Base-by-base conservation (phyloP, 352 stramenopile genomes). In the Globisporangium canariense region DNA sequence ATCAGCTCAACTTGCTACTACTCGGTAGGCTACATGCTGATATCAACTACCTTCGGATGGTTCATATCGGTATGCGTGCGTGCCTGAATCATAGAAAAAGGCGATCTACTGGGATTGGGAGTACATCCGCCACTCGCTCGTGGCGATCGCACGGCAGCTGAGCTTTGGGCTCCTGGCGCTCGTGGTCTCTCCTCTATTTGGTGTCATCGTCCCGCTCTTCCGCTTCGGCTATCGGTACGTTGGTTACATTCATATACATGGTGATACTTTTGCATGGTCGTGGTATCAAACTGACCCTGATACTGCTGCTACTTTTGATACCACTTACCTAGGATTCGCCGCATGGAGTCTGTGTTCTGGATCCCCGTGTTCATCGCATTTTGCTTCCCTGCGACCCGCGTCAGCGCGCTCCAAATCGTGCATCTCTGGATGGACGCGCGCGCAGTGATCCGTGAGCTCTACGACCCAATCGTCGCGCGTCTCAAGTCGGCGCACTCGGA, bases 41-140 rank as follows among this genome's bases (percentile, higher is more conserved):
- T 41, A 41, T 10, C 36, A 41, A 41, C 10, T 14, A 14, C 36
- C 36, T 8, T 14, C 11, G 36, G 36, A 14, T 41, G 36, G 10
- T 10, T 41, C 36, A 14, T 41, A 36, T 36, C 7, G 32, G 32
- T 36, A 13, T 41, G 36, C 36, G 36, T 41, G 8, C 11, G 36
- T 14, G 7, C 36, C 10, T 41, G 7, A 2, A 41, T 56, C 2
- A 41, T 56, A 77, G 69, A 78, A 77, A 78, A 77, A 80, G 58
- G 76, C 79, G 4, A 79, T 89, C 56, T 88, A 84, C 60, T 91
- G 80, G 83, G 83, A 91, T 57, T 80, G 72, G 80, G 83, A 91
- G 67, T 90, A 91, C 62, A 68, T 84, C 13, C 67, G 65, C 34
- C 83, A 91, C 58, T 53, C 83, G 4, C 51, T 78, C 49, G 56